Conservation (phyloP, 768 basidiomycete genomes). For the Termitomyces sp. region DNA sequence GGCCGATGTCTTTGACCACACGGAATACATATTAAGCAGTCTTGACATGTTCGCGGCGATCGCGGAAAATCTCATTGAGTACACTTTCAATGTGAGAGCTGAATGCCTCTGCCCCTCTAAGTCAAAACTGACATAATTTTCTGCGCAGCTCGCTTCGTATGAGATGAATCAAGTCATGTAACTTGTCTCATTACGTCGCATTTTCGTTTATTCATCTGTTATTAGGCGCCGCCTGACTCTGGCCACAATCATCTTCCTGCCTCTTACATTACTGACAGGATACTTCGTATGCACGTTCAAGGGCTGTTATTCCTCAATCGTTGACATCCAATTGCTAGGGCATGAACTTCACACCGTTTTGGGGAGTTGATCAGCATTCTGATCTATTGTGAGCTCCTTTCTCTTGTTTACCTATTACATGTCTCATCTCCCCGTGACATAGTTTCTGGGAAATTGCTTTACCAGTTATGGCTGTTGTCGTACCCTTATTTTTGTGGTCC, state of each 20-base stretch:
- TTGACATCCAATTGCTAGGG: constrained; percentile 32
- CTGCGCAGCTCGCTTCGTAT: constrained; percentile 55
- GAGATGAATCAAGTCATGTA: constrained; percentile 75
- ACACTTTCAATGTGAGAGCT: constrained; percentile 61
- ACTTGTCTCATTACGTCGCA: constrained; percentile 10
- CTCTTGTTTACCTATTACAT: not conserved
- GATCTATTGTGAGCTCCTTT: constrained; percentile 40
- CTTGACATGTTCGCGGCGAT: constrained; percentile 72
- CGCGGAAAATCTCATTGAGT: constrained; percentile 65
- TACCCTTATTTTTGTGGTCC: constrained; percentile 48
- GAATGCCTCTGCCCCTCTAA: not conserved
- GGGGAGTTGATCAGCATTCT: constrained; percentile 34
- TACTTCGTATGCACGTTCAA: constrained; percentile 51
- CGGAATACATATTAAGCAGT: constrained; percentile 63
- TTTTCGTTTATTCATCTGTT: not conserved
- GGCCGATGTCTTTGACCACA: constrained; percentile 75
- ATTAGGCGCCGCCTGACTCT: constrained; percentile 58
- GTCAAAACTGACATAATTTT: not conserved
- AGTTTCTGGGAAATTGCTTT: constrained; percentile 71
- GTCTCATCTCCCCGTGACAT: not conserved
- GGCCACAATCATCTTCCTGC: constrained; percentile 65
- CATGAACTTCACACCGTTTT: constrained; percentile 62
- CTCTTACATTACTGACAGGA: constrained; percentile 64
- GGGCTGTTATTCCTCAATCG: not conserved
- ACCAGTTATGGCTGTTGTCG: constrained; percentile 52